Base-by-base conservation (phyloP, 2,329 filamentous ascomycete genomes). In the Fusarium sp. region DNA sequence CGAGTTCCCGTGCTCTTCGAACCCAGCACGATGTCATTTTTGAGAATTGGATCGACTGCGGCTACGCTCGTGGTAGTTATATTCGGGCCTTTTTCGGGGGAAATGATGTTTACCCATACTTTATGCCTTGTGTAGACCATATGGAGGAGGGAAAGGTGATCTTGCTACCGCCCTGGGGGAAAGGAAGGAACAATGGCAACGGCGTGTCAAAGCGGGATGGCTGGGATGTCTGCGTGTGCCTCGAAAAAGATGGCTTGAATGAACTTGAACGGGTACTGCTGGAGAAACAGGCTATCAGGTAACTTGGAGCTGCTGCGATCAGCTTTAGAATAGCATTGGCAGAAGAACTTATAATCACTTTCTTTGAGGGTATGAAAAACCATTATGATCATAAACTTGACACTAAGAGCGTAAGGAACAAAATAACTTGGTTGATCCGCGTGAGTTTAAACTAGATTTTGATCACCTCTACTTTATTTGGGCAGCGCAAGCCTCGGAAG, bases 1-100 rank as follows among this genome's bases (percentile, higher is more conserved):
- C 64, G n/a, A 61, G 54, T 22, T 49, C 57, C 27, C 46, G 67
- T 24, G 67, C 47, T 12, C 46, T 74, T 24, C 37, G 45, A 22
- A 59, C 69, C 18, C 53, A 61, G 6, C 14, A 47, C 13, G 61
- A 62, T n/a, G 40, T 73, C 9, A 49, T 55, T 18, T 72, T 74
- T 49, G 71, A 75, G 48, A 60, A 73, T 54, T 75, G 74, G 72
- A 59, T 65, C n/a, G 48, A 52, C 10, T 68, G 53, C 41, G 65
- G 67, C 34, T 37, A 37, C 6, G 46, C 40, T 9, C 16, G 34
- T 12, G 34, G 10, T 37, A 6, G 34, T 37, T 37, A 57, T 13
- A 18, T 44, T n/a, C 41, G 20, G 22, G 22, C 20, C 9, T 44
- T 7, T 16, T 44, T 44, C 14, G 41, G 22, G 20, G 13, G 6